A percentile compares a stretch with the other conserved stretches of the same genome.
Conservation (phyloP, 768 basidiomycete species). For the Leccinum barrowsii region DNA sequence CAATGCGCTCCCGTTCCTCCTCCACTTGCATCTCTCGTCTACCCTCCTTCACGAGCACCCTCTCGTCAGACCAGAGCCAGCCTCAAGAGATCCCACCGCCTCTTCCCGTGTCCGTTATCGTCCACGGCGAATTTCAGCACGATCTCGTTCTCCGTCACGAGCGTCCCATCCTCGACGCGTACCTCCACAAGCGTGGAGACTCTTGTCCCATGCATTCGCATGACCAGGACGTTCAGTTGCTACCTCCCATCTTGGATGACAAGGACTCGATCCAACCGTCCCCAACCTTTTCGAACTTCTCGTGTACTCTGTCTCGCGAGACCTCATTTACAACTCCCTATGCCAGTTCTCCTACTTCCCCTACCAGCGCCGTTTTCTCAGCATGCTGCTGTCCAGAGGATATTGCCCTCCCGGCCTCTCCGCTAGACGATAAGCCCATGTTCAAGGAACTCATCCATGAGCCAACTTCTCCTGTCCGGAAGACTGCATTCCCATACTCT, state of each 20-base stretch:
- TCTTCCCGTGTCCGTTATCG: constrained; percentile 29
- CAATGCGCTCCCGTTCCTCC: constrained; percentile 29
- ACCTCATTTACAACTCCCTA: constrained; percentile 24
- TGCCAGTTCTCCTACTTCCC: constrained; percentile 23
- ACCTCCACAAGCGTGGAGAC: constrained; percentile 15
- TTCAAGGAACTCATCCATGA: not conserved
- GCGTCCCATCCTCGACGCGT: constrained; percentile 7
- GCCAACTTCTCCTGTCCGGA: constrained; percentile 4
- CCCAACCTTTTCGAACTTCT: constrained; percentile 29
- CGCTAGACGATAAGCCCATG: constrained; percentile 9
- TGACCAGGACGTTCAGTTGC: constrained; percentile 17
- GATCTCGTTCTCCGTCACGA: constrained; percentile 22
- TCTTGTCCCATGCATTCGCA: constrained; percentile 1
- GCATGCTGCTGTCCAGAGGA: constrained; percentile 21
- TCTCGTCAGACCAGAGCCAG: constrained; percentile 32
- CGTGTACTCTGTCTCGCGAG: constrained; percentile 24
- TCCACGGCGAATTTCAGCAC: constrained; percentile 28
- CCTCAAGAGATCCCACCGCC: constrained; percentile 25
- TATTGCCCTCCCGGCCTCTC: constrained; percentile 26
- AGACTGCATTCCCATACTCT: constrained; percentile 3
- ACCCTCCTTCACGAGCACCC: constrained; percentile 32
- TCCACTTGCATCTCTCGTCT: constrained; percentile 30
- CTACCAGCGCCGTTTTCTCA: constrained; percentile 17
- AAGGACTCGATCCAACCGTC: constrained; percentile 27
- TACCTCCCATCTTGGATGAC: constrained; percentile 18